phyloP scores from a whole-genome alignment of 1,139 yeast species.

The Candida tropicalis region DNA sequence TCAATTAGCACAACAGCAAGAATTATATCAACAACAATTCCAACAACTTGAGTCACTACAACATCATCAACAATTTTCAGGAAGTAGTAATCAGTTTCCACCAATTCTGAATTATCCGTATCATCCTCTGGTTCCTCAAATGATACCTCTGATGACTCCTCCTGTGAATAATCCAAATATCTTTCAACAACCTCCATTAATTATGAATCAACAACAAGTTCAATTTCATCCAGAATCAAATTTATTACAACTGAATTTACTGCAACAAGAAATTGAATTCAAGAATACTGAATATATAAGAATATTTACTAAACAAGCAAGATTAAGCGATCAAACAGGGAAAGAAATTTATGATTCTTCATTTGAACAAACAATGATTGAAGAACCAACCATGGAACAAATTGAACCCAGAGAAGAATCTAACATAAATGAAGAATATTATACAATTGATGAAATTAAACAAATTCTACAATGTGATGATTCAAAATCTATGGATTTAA shows the following conservation, averaged over 20 bases:
- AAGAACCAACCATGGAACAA: not conserved
- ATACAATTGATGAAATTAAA: conserved; percentile 5
- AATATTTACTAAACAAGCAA: not conserved
- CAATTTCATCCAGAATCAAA: no score
- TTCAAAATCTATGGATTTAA: conserved; percentile 10
- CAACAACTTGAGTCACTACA: not conserved
- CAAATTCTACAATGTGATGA: not conserved
- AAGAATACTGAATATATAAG: conserved; percentile 2
- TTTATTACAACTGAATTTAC: not conserved
- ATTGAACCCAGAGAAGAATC: not conserved
- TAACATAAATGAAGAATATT: no score
- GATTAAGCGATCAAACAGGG: not conserved
- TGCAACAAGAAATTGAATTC: not conserved
- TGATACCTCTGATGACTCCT: not conserved
- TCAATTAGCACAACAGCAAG: conserved; percentile 3
- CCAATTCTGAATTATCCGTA: not conserved
- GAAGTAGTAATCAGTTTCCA: not conserved
- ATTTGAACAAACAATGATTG: not conserved
- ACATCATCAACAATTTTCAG: not conserved
- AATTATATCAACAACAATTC: not conserved
- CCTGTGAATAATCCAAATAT: not conserved
- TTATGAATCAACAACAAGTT: not conserved
- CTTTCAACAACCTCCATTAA: no score
- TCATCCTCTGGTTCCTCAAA: not conserved
- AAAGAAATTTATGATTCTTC: not conserved